Conservation (phyloP, 2,329 filamentous ascomycete species). For the Celoporthe dispersa region DNA sequence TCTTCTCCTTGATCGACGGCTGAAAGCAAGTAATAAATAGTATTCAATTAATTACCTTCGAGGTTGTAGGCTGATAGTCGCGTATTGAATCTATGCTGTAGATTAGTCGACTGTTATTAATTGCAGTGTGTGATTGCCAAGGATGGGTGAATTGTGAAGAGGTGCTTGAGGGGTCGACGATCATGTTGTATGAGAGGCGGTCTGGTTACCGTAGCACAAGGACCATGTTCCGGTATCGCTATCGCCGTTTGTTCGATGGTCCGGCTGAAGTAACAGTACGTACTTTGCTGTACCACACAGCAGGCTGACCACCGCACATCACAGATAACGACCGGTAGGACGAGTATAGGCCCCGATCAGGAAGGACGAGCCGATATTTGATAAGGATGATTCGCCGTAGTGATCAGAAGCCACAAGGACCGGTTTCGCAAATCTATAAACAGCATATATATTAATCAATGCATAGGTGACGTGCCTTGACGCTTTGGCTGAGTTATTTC, state of each 20-base stretch:
- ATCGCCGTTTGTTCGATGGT: neutral
- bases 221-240: constrained; percentile 10
- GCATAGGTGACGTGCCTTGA: neutral
- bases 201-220: neutral
- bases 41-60: too few relatives aligned
- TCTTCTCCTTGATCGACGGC: neutral
- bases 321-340: constrained; percentile 8
- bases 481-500: neutral
- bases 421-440: neutral
- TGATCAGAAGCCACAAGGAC: too few relatives aligned
- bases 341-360: neutral
- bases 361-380: constrained; percentile 7
- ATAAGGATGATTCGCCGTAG: neutral
- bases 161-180: neutral
- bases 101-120: too few relatives aligned
- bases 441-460: neutral
- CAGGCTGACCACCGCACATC: neutral
- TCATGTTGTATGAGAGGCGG: neutral
- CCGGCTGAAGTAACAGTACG: neutral
- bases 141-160: neutral
- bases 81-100: neutral
- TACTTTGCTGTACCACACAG: neutral
- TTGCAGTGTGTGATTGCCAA: neutral
- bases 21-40: too few relatives aligned
- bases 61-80: neutral